phyloP scores from a whole-genome alignment of 768 basidiomycete species.

The Termitomyces sp. region DNA sequence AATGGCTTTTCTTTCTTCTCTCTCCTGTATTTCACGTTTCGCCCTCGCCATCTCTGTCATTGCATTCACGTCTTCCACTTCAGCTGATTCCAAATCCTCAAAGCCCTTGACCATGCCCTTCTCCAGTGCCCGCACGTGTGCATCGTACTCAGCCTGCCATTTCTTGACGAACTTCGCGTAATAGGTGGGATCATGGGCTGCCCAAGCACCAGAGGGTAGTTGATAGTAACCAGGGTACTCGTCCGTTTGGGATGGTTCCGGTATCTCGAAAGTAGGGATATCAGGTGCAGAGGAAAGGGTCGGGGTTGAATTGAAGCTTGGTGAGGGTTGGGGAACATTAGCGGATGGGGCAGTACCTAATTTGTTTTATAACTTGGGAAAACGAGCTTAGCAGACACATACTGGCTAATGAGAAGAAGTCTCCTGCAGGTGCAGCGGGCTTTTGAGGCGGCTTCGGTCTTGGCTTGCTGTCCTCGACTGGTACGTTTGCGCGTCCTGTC shows the following conservation, averaged over 20 bases:
- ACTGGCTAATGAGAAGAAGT: slow-evolving; percentile 67
- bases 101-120: slow-evolving; percentile 64
- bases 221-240: slow-evolving; percentile 87
- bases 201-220: slow-evolving; percentile 76
- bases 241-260: slow-evolving; percentile 69
- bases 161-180: slow-evolving; percentile 63
- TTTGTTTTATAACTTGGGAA: slow-evolving; percentile 4
- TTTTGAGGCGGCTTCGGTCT: slow-evolving; percentile 7
- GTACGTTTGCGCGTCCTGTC: slow-evolving; percentile 56
- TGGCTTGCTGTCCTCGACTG: slow-evolving; percentile 34
- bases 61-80: slow-evolving; percentile 60
- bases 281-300: slow-evolving; percentile 61
- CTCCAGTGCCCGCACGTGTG: slow-evolving; percentile 66
- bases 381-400: slow-evolving; percentile 11
- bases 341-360: slow-evolving; percentile 19
- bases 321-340: slow-evolving; percentile 8
- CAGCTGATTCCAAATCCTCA: slow-evolving; percentile 52
- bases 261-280: slow-evolving; percentile 62
- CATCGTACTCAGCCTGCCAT: slow-evolving; percentile 71
- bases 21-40: slow-evolving; percentile 65
- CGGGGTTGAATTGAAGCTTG: slow-evolving; percentile 7
- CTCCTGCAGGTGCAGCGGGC: slow-evolving; percentile 31
- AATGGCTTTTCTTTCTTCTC: slow-evolving; percentile 71
- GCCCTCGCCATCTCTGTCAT: slow-evolving; percentile 74
- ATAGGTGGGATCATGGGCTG: slow-evolving; percentile 63